Evolutionary conservation across 139 green algal species (phyloP).

Genomic region (Pycnococcus provasolii): DNA sequence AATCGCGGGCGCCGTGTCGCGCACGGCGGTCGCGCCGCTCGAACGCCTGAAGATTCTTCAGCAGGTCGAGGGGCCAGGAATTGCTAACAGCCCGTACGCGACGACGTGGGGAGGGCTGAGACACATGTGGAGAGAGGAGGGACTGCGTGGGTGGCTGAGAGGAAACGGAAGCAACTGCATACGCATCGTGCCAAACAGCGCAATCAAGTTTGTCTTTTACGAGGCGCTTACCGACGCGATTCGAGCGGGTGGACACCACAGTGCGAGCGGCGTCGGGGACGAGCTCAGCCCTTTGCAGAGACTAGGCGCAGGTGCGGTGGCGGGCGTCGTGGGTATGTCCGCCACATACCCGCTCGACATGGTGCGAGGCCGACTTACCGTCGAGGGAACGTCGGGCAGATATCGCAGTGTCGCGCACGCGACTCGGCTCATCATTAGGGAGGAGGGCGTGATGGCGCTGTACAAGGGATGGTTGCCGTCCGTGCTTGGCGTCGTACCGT

Average conservation of each 20-base stretch:
- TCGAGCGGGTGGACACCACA: background rate
- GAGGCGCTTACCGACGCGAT: conserved; percentile 60
- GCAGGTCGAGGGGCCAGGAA: conserved; percentile 10
- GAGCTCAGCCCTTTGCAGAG: conserved; percentile 75
- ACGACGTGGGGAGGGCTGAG: conserved; percentile 18
- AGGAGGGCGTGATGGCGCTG: conserved; percentile 81
- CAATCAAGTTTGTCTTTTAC: conserved; percentile 96
- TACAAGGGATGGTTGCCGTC: conserved; percentile 93
- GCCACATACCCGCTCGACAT: conserved; percentile 97
- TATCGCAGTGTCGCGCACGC: conserved; percentile 89
- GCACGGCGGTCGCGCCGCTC: conserved; percentile 90
- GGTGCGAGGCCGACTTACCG: conserved; percentile 78
- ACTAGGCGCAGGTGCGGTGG: conserved; percentile 72
- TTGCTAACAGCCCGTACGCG: too few relatives aligned
- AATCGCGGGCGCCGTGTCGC: conserved; percentile 83
- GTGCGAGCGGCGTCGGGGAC: conserved; percentile 10
- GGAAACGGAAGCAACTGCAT: conserved; percentile 97
- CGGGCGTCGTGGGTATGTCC: conserved; percentile 88
- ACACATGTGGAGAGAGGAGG: conserved; percentile 71
- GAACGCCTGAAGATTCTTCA: conserved; percentile 87
- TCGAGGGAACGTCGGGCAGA: conserved; percentile 59
- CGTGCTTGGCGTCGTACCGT: conserved; percentile 94
- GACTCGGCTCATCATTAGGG: conserved; percentile 52
- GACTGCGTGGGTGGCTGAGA: conserved; percentile 82
- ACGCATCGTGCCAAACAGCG: conserved; percentile 92